Conservation (phyloP, 2,329 filamentous ascomycete species). For the Elsinoe perseae region DNA sequence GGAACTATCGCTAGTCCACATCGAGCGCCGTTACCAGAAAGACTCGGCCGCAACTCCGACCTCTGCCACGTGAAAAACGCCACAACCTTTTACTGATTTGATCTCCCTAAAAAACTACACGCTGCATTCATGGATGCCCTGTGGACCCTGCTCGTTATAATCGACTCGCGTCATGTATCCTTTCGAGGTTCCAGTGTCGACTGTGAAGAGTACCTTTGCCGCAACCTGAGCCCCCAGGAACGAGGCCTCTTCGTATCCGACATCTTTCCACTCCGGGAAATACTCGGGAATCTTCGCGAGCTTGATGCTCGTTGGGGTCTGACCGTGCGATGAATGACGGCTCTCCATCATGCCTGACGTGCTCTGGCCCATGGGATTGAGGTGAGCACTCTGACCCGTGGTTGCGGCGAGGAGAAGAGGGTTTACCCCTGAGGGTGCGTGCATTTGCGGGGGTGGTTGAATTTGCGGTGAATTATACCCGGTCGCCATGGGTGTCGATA, state of each 20-base stretch:
- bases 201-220: constrained; percentile 64
- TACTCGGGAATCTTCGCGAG: constrained; percentile 71
- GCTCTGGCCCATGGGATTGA: constrained; percentile 33
- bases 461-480: constrained; percentile 82
- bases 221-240: constrained; percentile 86
- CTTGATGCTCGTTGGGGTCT: constrained; percentile 80
- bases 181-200: constrained; percentile 59
- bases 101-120: constrained; percentile 17
- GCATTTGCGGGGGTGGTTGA: constrained; percentile 35
- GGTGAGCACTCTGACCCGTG: constrained; percentile 54
- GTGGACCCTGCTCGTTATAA: constrained; percentile 60
- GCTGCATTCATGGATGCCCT: constrained; percentile 52
- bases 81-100: not conserved
- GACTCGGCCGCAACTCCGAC: not conserved
- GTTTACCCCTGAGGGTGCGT: constrained; percentile 55
- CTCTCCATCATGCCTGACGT: constrained; percentile 36
- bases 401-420: constrained; percentile 88
- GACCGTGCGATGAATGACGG: constrained; percentile 55
- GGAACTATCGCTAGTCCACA: constrained; percentile 1
- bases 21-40: not conserved
- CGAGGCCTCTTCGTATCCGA: constrained; percentile 67
- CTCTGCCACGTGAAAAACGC: constrained; percentile 12
- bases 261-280: constrained; percentile 79
- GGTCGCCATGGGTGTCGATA: constrained; percentile 83
- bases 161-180: constrained; percentile 61